phyloP scores from a whole-genome alignment of 805 yeast genomes.

The Nakazawaea wickerhamii region DNA sequence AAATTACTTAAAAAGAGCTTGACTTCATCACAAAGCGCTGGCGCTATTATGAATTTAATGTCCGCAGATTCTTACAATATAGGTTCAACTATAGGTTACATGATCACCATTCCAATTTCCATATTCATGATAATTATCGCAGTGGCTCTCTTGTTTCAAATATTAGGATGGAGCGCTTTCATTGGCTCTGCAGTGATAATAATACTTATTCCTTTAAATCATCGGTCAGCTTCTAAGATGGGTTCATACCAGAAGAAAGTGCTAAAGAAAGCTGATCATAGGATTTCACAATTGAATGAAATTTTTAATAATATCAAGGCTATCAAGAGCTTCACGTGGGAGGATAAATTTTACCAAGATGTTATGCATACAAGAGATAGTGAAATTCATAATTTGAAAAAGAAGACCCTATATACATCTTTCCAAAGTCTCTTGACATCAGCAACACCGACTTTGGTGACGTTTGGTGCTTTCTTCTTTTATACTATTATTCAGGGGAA shows the following conservation, averaged over 20 bases:
- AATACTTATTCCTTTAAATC: slow-evolving; percentile 35
- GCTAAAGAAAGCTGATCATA: slow-evolving; percentile 36
- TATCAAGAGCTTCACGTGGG: slow-evolving; percentile 44
- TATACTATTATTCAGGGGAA: slow-evolving; percentile 36
- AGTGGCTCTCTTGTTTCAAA: slow-evolving; percentile 30
- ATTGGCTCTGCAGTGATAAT: slow-evolving; percentile 34
- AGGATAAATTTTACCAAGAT: slow-evolving; percentile 32
- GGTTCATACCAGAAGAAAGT: slow-evolving; percentile 24
- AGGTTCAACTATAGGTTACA: slow-evolving; percentile 13
- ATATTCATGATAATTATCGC: slow-evolving; percentile 24
- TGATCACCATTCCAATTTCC: slow-evolving; percentile 15
- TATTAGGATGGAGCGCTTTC: slow-evolving; percentile 43
- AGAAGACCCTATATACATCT: slow-evolving; percentile 31
- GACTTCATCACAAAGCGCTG: background rate
- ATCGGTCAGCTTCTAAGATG: slow-evolving; percentile 32
- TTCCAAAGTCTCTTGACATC: slow-evolving; percentile 34
- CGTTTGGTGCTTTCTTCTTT: slow-evolving; percentile 38
- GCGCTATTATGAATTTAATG: slow-evolving; percentile 9
- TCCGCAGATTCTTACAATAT: slow-evolving; percentile 11
- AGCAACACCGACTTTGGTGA: slow-evolving; percentile 37
- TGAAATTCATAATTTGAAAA: slow-evolving; percentile 31
- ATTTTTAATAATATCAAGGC: slow-evolving; percentile 41
- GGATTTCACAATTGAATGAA: slow-evolving; percentile 42
- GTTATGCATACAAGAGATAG: slow-evolving; percentile 35
- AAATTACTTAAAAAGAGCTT: slow-evolving; percentile 72